These are phyloP conservation scores for Penicillium crystallinum DNA, from an alignment of 495 filamentous ascomycete genomes.

Conservation along the genomic window DNA sequence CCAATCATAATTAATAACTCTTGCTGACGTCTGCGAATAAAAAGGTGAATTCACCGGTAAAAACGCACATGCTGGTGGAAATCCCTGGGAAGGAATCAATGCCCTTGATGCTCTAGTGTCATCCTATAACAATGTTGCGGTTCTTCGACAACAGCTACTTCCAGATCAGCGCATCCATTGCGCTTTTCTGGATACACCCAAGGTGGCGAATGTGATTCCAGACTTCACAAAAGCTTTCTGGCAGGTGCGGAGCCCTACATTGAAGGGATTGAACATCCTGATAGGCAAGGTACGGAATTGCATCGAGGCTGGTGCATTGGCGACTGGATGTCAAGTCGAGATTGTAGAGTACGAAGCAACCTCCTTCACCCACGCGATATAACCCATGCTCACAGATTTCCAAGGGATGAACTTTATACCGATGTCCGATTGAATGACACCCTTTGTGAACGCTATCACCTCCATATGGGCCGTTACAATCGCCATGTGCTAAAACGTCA, in stretches of 20 bases:
- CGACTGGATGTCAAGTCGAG: slow-evolving; percentile 53
- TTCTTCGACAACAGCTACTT: slow-evolving; percentile 59
- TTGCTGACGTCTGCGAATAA: neutral
- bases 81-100: slow-evolving; percentile 45
- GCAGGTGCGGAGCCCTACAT: slow-evolving; percentile 46
- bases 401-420: slow-evolving; percentile 44
- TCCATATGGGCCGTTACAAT: slow-evolving; percentile 46
- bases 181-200: slow-evolving; percentile 54
- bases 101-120: slow-evolving; percentile 28
- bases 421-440: slow-evolving; percentile 58
- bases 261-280: slow-evolving; percentile 43
- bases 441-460: slow-evolving; percentile 47
- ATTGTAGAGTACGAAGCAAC: slow-evolving; percentile 34
- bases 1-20: neutral
- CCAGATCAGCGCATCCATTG: slow-evolving; percentile 56
- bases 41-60: slow-evolving; percentile 27
- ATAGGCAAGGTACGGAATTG: slow-evolving; percentile 50
- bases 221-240: slow-evolving; percentile 50
- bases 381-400: neutral
- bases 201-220: slow-evolving; percentile 59
- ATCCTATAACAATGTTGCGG: slow-evolving; percentile 57
- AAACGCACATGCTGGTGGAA: slow-evolving; percentile 53
- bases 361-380: neutral
- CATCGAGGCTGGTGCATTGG: slow-evolving; percentile 54
- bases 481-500: slow-evolving; percentile 43